phyloP scores from a whole-genome alignment of 208 protist species.

The Histomonas meleagridis region DNA sequence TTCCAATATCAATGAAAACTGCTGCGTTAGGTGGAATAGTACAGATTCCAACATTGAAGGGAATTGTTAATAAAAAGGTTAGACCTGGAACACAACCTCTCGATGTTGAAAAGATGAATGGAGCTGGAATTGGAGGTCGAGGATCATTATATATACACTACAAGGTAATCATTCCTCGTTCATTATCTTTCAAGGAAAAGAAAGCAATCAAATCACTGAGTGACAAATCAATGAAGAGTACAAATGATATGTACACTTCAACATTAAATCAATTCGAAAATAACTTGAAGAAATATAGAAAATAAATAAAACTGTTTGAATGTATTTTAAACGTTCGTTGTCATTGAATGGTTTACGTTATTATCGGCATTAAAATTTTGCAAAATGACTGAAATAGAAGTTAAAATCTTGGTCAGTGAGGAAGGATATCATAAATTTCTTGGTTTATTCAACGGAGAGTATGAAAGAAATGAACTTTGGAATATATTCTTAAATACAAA shows the following conservation, averaged over 20 bases:
- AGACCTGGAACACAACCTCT: background rate
- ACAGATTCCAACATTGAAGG: background rate
- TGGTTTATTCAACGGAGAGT: background rate
- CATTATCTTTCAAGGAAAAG: background rate
- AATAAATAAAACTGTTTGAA: too few relatives aligned
- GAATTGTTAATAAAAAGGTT: background rate
- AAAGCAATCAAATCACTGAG: background rate
- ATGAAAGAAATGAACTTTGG: background rate
- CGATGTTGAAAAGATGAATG: background rate
- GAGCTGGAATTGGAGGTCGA: background rate
- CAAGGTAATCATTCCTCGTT: background rate
- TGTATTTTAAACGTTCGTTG: too few relatives aligned
- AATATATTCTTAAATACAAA: background rate
- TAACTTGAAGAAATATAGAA: too few relatives aligned
- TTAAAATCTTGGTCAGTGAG: background rate
- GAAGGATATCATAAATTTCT: background rate
- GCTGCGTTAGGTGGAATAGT: background rate
- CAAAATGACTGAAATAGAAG: background rate
- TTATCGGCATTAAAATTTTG: too few relatives aligned
- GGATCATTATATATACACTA: slow-evolving; percentile 15
- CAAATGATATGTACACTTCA: background rate
- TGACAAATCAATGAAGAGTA: slow-evolving; percentile 8
- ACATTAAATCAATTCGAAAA: background rate
- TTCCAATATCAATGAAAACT: background rate
- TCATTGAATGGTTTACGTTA: too few relatives aligned